Conservation (phyloP, 202 grass and related monocot species). For the Brachypodium distachyon region DNA sequence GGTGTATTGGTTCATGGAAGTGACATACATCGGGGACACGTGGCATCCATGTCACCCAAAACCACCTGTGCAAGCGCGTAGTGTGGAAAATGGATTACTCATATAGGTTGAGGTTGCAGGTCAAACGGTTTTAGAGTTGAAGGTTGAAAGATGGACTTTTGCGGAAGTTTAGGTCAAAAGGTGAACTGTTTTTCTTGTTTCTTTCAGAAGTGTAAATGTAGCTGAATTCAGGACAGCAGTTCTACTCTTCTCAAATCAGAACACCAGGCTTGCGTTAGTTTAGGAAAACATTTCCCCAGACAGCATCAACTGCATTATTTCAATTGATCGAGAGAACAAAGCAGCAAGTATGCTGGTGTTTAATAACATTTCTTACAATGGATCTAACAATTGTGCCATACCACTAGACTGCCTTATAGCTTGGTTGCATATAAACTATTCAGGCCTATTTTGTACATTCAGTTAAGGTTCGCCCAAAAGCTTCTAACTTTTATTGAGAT, state of each 20-base stretch:
- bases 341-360: not conserved
- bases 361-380: not conserved
- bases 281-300: not conserved
- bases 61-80: too few relatives aligned
- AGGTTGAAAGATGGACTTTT: too few relatives aligned
- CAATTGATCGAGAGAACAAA: not conserved
- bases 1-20: too few relatives aligned
- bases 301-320: not conserved
- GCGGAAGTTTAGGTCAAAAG: too few relatives aligned
- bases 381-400: not conserved
- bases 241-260: not conserved
- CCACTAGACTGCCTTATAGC: not conserved
- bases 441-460: not conserved
- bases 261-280: not conserved
- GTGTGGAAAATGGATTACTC: too few relatives aligned
- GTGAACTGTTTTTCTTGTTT: too few relatives aligned
- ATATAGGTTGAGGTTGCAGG: too few relatives aligned
- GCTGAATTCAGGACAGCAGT: not conserved
- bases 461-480: not conserved
- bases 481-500: constrained; percentile 18
- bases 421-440: not conserved
- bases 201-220: not conserved
- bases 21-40: too few relatives aligned
- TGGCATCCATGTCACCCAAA: too few relatives aligned
- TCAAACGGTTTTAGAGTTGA: too few relatives aligned